Evolutionary conservation across 2,329 filamentous ascomycete genomes (phyloP).

Genomic region (Penicillium frequentans): DNA sequence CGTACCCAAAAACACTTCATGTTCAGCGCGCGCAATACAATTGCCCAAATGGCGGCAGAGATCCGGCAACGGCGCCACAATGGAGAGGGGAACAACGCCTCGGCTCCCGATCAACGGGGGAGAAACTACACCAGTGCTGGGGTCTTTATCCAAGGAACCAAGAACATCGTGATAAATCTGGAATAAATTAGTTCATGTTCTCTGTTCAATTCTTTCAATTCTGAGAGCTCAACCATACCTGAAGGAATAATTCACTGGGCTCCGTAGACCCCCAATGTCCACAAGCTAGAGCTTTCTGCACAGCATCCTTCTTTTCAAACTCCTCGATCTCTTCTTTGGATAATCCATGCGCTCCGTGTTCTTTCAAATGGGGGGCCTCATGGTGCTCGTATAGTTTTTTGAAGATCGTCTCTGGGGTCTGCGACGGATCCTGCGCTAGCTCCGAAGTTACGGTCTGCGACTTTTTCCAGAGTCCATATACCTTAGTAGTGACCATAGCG

Average conservation of each 20-base stretch:
- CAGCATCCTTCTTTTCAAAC: constrained; percentile 39
- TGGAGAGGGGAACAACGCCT: constrained; percentile 66
- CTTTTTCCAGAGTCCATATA: constrained; percentile 55
- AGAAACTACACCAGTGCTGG: constrained; percentile 52
- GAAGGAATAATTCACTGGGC: constrained; percentile 68
- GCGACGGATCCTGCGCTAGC: constrained; percentile 54
- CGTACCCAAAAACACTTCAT: constrained; percentile 72
- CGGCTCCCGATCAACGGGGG: constrained; percentile 61
- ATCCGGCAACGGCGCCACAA: constrained; percentile 69
- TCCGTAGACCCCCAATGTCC: constrained; percentile 65
- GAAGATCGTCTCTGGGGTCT: constrained; percentile 57
- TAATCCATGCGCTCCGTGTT: constrained; percentile 13
- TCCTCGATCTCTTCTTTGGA: constrained; percentile 20
- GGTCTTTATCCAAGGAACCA: constrained; percentile 38
- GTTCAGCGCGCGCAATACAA: constrained; percentile 69
- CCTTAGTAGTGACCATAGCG: constrained; percentile 46
- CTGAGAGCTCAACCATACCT: constrained; percentile 34
- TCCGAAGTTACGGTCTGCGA: constrained; percentile 58
- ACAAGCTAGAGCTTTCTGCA: constrained; percentile 59
- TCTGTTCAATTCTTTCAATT: not conserved
- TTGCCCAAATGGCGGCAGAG: constrained; percentile 74
- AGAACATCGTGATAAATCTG: constrained; percentile 67
- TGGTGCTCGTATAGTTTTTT: constrained; percentile 54
- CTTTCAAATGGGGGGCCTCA: constrained; percentile 8
- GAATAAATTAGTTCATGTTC: not conserved